These are phyloP conservation scores for Sanghuangporus sanghuang DNA, from an alignment of 1,284 basidiomycete species.

Conservation along the genomic window DNA sequence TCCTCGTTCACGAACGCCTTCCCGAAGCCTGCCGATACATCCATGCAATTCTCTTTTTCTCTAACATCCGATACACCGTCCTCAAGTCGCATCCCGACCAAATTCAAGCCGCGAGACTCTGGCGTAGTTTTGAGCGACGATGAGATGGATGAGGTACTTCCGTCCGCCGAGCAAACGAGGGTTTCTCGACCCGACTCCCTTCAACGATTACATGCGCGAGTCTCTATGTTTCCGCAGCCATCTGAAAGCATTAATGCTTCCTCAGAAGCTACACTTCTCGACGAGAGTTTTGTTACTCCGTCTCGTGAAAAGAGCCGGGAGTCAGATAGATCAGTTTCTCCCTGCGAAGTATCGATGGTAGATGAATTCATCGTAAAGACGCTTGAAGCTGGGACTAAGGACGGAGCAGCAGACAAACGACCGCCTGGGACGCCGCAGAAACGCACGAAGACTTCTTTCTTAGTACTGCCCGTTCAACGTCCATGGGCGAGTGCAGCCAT, in stretches of 20 bases:
- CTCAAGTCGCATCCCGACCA: slow-evolving; percentile 51
- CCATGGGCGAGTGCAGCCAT: slow-evolving; percentile 78
- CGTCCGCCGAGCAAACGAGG: background rate
- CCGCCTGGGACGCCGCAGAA: slow-evolving; percentile 79
- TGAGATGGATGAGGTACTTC: slow-evolving; percentile 33
- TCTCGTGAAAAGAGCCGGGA: slow-evolving; percentile 43
- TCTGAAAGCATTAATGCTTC: slow-evolving; percentile 58
- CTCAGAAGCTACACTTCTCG: slow-evolving; percentile 37
- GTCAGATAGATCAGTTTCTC: slow-evolving; percentile 59
- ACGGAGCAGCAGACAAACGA: slow-evolving; percentile 45
- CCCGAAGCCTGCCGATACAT: slow-evolving; percentile 17
- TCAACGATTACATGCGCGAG: slow-evolving; percentile 28
- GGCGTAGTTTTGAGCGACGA: slow-evolving; percentile 59
- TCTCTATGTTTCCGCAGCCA: slow-evolving; percentile 42
- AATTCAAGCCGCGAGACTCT: slow-evolving; percentile 66
- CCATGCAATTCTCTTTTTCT: slow-evolving; percentile 48
- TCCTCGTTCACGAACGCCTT: slow-evolving; percentile 13
- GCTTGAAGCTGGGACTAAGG: slow-evolving; percentile 52
- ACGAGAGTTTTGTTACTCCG: slow-evolving; percentile 65
- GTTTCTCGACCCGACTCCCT: slow-evolving; percentile 11
- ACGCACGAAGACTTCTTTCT: slow-evolving; percentile 53
- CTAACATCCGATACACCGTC: slow-evolving; percentile 48
- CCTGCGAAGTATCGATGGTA: slow-evolving; percentile 34
- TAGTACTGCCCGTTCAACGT: slow-evolving; percentile 43
- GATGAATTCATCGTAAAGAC: slow-evolving; percentile 70